Evolutionary conservation across 352 stramenopile genomes (phyloP).

Genomic region (Pythium plurisporium): DNA sequence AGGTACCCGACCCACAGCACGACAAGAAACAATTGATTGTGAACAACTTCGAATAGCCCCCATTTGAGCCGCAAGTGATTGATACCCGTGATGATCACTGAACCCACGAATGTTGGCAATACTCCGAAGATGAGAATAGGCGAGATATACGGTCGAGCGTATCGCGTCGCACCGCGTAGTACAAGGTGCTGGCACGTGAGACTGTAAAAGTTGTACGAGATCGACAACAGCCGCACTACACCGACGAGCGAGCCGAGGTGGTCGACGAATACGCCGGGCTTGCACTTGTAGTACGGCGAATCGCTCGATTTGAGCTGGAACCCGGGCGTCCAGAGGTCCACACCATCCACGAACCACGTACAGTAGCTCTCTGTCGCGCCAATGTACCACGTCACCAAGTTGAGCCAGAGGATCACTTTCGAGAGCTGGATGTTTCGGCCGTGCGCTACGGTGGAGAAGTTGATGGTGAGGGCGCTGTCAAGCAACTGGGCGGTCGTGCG

Average conservation of each 20-base stretch:
- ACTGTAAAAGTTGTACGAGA: conserved; percentile 22
- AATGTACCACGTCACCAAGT: conserved; percentile 21
- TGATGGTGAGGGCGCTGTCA: conserved; percentile 6
- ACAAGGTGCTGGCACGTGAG: conserved; percentile 18
- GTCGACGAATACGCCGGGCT: conserved; percentile 3
- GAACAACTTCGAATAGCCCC: neutral
- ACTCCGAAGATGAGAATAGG: conserved; percentile 14
- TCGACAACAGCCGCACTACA: conserved; percentile 9
- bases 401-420: conserved; percentile 15
- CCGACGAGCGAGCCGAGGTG: conserved; percentile 3
- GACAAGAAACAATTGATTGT: conserved; percentile 19
- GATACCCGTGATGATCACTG: conserved; percentile 12
- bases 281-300: conserved; percentile 21
- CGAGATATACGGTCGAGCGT: neutral
- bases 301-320: conserved; percentile 6
- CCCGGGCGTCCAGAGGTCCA: conserved; percentile 17
- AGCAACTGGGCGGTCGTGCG: conserved; percentile 1
- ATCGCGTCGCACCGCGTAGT: conserved; percentile 9
- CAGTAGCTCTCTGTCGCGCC: conserved; percentile 19
- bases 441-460: conserved; percentile 14
- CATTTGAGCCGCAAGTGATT: conserved; percentile 7
- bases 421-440: conserved; percentile 19
- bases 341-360: conserved; percentile 17
- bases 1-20: conserved; percentile 16
- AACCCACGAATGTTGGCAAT: conserved; percentile 11